Percentiles rank a stretch among this genome's conserved stretches.
Evolutionary conservation across 805 yeast species (phyloP).

Genomic region (Hanseniaspora valbyensis): DNA sequence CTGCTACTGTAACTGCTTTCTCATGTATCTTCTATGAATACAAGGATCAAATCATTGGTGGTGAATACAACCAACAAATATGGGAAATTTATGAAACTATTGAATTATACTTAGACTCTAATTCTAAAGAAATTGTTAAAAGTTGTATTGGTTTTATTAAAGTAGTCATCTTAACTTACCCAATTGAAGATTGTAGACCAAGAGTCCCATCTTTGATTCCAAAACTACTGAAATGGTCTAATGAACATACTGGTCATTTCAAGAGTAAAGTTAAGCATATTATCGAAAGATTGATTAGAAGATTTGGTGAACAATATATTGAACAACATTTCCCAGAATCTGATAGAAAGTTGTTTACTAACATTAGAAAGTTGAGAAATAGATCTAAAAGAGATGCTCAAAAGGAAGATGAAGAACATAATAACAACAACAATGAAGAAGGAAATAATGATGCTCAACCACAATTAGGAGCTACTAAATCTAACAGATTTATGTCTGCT

Average conservation of each 20-base stretch:
- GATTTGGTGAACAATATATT: slow-evolving; percentile 80
- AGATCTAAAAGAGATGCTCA: slow-evolving; percentile 67
- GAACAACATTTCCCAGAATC: slow-evolving; percentile 81
- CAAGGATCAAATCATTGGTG: slow-evolving; percentile 46
- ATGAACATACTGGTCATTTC: slow-evolving; percentile 92
- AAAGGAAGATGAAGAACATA: slow-evolving; percentile 31
- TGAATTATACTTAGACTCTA: slow-evolving; percentile 79
- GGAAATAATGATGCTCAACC: slow-evolving; percentile 18
- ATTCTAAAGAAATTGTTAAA: slow-evolving; percentile 86
- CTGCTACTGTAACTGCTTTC: slow-evolving; percentile 87
- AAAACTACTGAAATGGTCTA: slow-evolving; percentile 81
- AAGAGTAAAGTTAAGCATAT: slow-evolving; percentile 87
- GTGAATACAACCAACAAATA: slow-evolving; percentile 35
- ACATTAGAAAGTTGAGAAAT: slow-evolving; percentile 75
- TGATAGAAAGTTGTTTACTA: slow-evolving; percentile 69
- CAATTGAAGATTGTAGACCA: slow-evolving; percentile 60
- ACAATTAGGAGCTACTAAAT: slow-evolving; percentile 23
- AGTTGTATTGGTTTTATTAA: slow-evolving; percentile 90
- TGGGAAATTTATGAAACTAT: slow-evolving; percentile 75
- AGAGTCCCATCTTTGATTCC: slow-evolving; percentile 55
- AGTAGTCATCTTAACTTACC: slow-evolving; percentile 72
- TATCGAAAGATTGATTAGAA: slow-evolving; percentile 78
- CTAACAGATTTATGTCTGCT: slow-evolving; percentile 63
- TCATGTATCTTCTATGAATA: slow-evolving; percentile 82
- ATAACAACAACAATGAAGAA: no score